phyloP scores from a whole-genome alignment of 2,329 filamentous ascomycete genomes.

The Aureobasidium melanogenum region DNA sequence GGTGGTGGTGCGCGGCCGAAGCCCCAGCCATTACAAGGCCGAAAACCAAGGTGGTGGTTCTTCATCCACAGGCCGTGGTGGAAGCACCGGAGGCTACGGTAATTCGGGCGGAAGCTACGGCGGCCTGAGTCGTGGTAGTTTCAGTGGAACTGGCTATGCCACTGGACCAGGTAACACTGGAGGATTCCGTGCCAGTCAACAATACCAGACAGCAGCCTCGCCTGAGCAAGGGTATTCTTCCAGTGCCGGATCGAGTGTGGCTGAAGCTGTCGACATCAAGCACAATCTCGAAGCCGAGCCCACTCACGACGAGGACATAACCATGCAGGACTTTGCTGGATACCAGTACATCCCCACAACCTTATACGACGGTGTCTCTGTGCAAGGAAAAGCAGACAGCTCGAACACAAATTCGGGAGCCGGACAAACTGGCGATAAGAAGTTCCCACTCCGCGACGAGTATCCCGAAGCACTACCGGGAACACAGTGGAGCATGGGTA shows the following conservation, averaged over 20 bases:
- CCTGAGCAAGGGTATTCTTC: slow-evolving; percentile 27
- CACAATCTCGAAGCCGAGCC: slow-evolving; percentile 30
- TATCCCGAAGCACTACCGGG: slow-evolving; percentile 28
- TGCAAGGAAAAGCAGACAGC: slow-evolving; percentile 1
- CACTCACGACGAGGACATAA: slow-evolving; percentile 33
- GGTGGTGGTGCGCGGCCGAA: slow-evolving; percentile 80
- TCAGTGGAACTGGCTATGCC: slow-evolving; percentile 10
- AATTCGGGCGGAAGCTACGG: slow-evolving; percentile 21
- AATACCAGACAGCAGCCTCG: slow-evolving; percentile 18
- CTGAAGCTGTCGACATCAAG: slow-evolving; percentile 22
- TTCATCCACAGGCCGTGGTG: slow-evolving; percentile 45
- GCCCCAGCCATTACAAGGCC: slow-evolving; percentile 55
- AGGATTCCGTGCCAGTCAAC: slow-evolving; percentile 21
- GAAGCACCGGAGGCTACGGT: slow-evolving; percentile 42
- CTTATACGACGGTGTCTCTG: slow-evolving; percentile 18
- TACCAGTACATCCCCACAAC: slow-evolving; percentile 40
- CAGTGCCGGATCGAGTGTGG: slow-evolving; percentile 32
- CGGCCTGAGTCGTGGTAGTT: slow-evolving; percentile 21
- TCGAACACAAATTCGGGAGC: not conserved
- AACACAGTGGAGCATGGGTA: slow-evolving; percentile 29
- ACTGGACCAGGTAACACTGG: slow-evolving; percentile 16
- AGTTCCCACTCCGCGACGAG: slow-evolving; percentile 34
- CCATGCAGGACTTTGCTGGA: slow-evolving; percentile 33
- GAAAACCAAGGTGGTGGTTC: slow-evolving; percentile 52
- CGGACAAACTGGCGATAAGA: slow-evolving; percentile 11